phyloP scores from a whole-genome alignment of 1,284 basidiomycete genomes.

The Cutaneotrichosporon cavernicola region DNA sequence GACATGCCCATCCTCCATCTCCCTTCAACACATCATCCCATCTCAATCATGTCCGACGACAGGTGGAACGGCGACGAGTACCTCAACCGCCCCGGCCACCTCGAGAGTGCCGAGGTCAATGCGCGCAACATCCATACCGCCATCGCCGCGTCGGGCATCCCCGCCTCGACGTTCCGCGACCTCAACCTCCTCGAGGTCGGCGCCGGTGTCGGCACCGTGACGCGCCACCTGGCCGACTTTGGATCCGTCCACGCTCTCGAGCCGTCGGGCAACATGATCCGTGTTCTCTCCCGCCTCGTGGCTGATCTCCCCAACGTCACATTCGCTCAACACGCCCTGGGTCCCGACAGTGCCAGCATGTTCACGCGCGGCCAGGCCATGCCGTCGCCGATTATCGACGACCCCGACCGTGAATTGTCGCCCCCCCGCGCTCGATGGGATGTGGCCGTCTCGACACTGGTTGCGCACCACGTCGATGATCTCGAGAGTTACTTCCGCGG shows the following conservation, averaged over 20 bases:
- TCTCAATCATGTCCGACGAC: constrained; percentile 18
- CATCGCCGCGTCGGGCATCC: constrained; percentile 19
- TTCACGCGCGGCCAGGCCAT: constrained; percentile 21
- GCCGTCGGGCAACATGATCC: constrained; percentile 38
- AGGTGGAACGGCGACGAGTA: constrained; percentile 41
- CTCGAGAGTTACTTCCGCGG: constrained; percentile 33
- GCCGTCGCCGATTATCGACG: constrained; percentile 23
- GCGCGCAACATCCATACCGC: constrained; percentile 26
- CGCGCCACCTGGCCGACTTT: constrained; percentile 32
- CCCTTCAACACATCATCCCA: not conserved
- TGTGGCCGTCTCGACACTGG: constrained; percentile 37
- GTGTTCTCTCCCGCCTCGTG: constrained; percentile 19
- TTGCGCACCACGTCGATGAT: constrained; percentile 45
- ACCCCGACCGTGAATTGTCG: constrained; percentile 20
- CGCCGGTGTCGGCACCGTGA: constrained; percentile 42
- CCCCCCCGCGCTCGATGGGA: constrained; percentile 31
- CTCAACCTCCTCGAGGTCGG: constrained; percentile 42
- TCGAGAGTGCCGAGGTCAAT: constrained; percentile 17
- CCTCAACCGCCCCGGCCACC: constrained; percentile 30
- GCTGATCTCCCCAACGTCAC: constrained; percentile 18
- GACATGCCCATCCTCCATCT: too few species aligned
- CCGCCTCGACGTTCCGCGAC: not conserved
- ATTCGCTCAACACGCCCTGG: constrained; percentile 29
- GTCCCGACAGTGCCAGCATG: not conserved
- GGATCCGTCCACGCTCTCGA: constrained; percentile 40